A percentile compares a stretch with the other conserved stretches of the same genome.
Conservation (phyloP, 108 stramenopile species). For the Fragilaria crotonensis region DNA sequence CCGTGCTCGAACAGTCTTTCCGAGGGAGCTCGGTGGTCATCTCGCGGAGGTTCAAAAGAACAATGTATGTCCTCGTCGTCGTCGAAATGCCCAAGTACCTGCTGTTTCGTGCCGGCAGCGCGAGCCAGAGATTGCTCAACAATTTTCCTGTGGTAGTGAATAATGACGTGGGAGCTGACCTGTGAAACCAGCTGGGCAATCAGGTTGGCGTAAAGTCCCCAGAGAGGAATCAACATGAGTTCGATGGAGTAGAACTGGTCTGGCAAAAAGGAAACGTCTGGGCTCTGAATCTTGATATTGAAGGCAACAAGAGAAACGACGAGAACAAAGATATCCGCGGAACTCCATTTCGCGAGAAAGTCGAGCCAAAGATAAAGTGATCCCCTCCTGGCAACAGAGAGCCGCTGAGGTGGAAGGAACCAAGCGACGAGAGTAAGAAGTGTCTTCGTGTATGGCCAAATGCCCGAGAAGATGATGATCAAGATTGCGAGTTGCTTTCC, state of each 20-base stretch:
- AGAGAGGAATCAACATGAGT: constrained; percentile 64
- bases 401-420: constrained; percentile 48
- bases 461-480: constrained; percentile 64
- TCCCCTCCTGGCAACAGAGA: constrained; percentile 45
- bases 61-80: background rate
- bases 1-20: constrained; percentile 16
- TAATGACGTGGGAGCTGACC: constrained; percentile 69
- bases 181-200: constrained; percentile 71
- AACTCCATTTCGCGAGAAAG: constrained; percentile 59
- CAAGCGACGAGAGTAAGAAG: constrained; percentile 52
- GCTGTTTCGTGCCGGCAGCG: constrained; percentile 3
- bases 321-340: constrained; percentile 66
- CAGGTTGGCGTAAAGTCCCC: constrained; percentile 83
- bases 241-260: constrained; percentile 58
- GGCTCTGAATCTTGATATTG: constrained; percentile 59
- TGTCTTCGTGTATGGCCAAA: constrained; percentile 83
- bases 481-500: constrained; percentile 56
- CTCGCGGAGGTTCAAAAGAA: background rate
- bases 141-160: constrained; percentile 69
- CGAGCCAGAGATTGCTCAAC: constrained; percentile 4
- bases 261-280: constrained; percentile 52
- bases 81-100: background rate
- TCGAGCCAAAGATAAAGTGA: constrained; percentile 66
- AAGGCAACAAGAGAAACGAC: constrained; percentile 63
- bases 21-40: background rate